Evolutionary conservation across 2,329 filamentous ascomycete species (phyloP).

Genomic region (Fusarium marasasianum): DNA sequence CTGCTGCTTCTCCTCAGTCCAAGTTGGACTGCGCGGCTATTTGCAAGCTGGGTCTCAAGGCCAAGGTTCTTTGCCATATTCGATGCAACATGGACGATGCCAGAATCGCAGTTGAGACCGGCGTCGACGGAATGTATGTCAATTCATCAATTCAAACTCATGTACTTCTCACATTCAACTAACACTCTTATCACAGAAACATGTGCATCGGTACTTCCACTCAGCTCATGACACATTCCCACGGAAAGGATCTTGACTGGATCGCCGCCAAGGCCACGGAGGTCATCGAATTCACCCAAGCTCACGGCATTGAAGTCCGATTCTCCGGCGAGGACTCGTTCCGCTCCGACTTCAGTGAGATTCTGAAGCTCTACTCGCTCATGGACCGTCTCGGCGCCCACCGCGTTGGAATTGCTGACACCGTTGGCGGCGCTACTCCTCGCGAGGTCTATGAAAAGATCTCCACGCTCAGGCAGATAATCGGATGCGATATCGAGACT

Average conservation of each 20-base stretch:
- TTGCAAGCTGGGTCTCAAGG: slow-evolving; percentile 92
- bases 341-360: slow-evolving; percentile 79
- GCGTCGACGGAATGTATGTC: slow-evolving; percentile 58
- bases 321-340: slow-evolving; percentile 84
- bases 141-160: background rate
- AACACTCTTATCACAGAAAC: slow-evolving; percentile 51
- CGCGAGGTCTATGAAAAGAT: slow-evolving; percentile 91
- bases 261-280: slow-evolving; percentile 68
- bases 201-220: slow-evolving; percentile 87
- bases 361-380: slow-evolving; percentile 82
- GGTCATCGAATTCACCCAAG: slow-evolving; percentile 46
- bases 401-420: slow-evolving; percentile 92
- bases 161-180: background rate
- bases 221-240: slow-evolving; percentile 84
- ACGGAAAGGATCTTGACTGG: slow-evolving; percentile 91
- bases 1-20: slow-evolving; percentile 87
- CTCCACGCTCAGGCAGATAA: slow-evolving; percentile 74
- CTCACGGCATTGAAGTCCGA: slow-evolving; percentile 44
- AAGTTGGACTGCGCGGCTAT: slow-evolving; percentile 88
- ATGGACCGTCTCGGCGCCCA: slow-evolving; percentile 86
- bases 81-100: slow-evolving; percentile 59
- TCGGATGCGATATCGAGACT: slow-evolving; percentile 71
- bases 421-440: slow-evolving; percentile 85
- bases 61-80: slow-evolving; percentile 49
- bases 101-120: slow-evolving; percentile 81